phyloP scores from a whole-genome alignment of 1,284 basidiomycete genomes.

The Heterobasidion irregulare region DNA sequence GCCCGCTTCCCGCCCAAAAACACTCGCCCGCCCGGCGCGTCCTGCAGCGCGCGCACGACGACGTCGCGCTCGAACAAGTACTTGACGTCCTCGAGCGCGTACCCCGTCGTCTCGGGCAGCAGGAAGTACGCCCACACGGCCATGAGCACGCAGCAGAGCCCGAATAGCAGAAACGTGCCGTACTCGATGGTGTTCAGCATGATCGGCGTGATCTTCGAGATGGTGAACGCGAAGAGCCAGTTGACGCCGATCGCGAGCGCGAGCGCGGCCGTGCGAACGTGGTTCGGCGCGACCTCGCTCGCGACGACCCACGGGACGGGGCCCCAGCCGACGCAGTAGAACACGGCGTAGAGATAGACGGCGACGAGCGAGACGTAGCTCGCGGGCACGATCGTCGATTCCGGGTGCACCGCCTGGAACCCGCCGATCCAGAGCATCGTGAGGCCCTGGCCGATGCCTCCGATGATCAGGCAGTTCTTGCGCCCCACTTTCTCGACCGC shows the following conservation, averaged over 20 bases:
- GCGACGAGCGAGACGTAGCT: conserved; percentile 41
- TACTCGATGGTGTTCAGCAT: conserved; percentile 39
- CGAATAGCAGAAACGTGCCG: conserved; percentile 45
- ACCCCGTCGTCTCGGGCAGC: conserved; percentile 38
- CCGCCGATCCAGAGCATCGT: conserved; percentile 46
- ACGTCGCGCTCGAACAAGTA: conserved; percentile 36
- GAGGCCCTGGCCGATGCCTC: conserved; percentile 33
- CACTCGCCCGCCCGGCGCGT: conserved; percentile 35
- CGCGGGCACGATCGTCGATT: conserved; percentile 25
- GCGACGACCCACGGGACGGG: conserved; percentile 35
- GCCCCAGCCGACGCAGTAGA: conserved; percentile 34
- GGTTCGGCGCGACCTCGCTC: conserved; percentile 40
- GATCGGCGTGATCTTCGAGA: conserved; percentile 42
- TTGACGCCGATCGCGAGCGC: conserved; percentile 35
- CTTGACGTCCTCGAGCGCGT: conserved; percentile 37
- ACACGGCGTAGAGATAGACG: conserved; percentile 39
- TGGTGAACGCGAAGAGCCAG: conserved; percentile 40
- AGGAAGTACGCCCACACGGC: conserved; percentile 34
- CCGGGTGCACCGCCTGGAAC: conserved; percentile 31
- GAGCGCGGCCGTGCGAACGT: conserved; percentile 33
- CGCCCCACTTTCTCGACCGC: conserved; percentile 37
- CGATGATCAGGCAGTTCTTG: conserved; percentile 36
- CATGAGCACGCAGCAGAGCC: conserved; percentile 36
- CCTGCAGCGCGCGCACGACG: conserved; percentile 31
- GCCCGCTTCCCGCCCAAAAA: conserved; percentile 28